phyloP scores from a whole-genome alignment of 495 filamentous ascomycete species.

The Paragyromitra xinjiangensis region DNA sequence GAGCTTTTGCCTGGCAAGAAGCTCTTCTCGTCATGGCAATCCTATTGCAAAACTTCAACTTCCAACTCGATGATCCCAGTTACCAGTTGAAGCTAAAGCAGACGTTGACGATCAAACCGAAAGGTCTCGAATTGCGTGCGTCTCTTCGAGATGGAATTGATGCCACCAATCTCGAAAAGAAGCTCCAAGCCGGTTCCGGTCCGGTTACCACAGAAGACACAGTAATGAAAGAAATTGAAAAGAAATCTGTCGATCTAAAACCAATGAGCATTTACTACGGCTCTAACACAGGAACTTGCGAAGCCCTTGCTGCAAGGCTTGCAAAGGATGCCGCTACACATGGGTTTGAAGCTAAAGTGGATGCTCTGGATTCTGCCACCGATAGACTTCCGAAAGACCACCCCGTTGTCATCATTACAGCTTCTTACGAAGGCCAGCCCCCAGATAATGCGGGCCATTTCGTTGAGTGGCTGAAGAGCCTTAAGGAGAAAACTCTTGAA shows the following conservation, averaged over 20 bases:
- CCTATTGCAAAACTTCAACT: conserved; percentile 72
- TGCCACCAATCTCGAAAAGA: conserved; percentile 66
- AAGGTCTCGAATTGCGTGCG: conserved; percentile 75
- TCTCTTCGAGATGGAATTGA: conserved; percentile 68
- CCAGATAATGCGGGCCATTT: conserved; percentile 78
- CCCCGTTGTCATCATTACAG: conserved; percentile 73
- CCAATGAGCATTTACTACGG: conserved; percentile 75
- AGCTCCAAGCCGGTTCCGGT: conserved; percentile 59
- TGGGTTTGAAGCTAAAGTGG: conserved; percentile 68
- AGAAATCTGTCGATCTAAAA: conserved; percentile 53
- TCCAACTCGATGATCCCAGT: conserved; percentile 65
- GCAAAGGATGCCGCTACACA: conserved; percentile 67
- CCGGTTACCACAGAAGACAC: conserved; percentile 49
- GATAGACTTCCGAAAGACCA: conserved; percentile 69
- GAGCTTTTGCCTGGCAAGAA: conserved; percentile 73
- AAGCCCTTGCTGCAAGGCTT: conserved; percentile 71
- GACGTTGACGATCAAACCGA: conserved; percentile 80
- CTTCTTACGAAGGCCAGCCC: conserved; percentile 78
- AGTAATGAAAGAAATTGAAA: conserved; percentile 20
- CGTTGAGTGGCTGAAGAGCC: conserved; percentile 68
- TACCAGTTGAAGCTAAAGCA: conserved; percentile 75
- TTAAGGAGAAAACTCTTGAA: conserved; percentile 64
- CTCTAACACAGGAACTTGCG: conserved; percentile 79
- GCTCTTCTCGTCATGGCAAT: conserved; percentile 65
- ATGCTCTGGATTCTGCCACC: conserved; percentile 69